phyloP scores from a whole-genome alignment of 75 land plant species.

The Cryptomeria japonica region DNA sequence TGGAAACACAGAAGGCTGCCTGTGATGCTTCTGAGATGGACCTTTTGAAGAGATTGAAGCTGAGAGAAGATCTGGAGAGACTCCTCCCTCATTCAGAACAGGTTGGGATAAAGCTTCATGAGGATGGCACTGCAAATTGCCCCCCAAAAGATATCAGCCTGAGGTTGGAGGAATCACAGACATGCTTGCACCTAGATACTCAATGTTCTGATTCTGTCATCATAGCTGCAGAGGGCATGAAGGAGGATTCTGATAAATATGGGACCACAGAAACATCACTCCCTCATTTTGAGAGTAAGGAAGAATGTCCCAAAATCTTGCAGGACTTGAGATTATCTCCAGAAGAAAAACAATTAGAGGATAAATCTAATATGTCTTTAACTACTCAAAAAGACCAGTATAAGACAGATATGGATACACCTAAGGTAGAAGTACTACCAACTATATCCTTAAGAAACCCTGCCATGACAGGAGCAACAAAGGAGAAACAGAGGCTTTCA shows the following conservation, averaged over 20 bases:
- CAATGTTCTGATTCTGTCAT: no score
- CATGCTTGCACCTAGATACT: background rate
- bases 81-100: constrained; percentile 34
- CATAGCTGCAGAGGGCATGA: background rate
- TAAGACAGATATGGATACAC: background rate
- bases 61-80: constrained; percentile 61
- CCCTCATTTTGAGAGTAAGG: background rate
- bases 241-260: background rate
- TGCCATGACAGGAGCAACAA: background rate
- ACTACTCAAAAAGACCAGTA: constrained; percentile 17
- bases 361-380: constrained; percentile 15
- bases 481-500: background rate
- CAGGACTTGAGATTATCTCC: constrained; percentile 46
- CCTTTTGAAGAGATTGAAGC: constrained; percentile 48
- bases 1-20: constrained; percentile 82
- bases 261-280: background rate
- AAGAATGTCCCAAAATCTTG: background rate
- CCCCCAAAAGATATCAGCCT: background rate
- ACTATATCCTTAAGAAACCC: background rate
- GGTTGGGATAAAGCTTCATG: constrained; percentile 48
- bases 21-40: constrained; percentile 81
- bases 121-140: constrained; percentile 18
- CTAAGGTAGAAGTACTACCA: background rate
- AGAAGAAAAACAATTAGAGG: constrained; percentile 53
- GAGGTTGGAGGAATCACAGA: background rate